Conservation (phyloP, 768 basidiomycete genomes). For the Aureoboletus auriporus region DNA sequence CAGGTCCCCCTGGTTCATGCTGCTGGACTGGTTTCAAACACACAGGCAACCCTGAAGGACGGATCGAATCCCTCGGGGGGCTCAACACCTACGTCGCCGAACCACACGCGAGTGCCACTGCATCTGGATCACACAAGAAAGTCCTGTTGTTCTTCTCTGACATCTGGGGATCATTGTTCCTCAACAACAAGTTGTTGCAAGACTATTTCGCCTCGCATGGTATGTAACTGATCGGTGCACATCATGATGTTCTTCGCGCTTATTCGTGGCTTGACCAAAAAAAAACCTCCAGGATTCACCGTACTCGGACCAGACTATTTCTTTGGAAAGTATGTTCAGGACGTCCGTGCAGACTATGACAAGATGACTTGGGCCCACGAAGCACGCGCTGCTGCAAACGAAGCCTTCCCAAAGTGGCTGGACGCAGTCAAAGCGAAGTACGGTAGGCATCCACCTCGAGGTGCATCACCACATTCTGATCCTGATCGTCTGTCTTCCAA, state of each 20-base stretch:
- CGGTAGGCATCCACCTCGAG: constrained; percentile 28
- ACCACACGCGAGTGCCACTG: constrained; percentile 26
- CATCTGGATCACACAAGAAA: constrained; percentile 29
- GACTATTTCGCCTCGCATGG: constrained; percentile 54
- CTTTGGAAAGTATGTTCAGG: constrained; percentile 43
- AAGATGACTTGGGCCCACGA: constrained; percentile 36
- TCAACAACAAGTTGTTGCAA: constrained; percentile 52
- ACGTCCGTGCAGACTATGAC: constrained; percentile 31
- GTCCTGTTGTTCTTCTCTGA: constrained; percentile 56
- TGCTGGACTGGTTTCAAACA: constrained; percentile 52
- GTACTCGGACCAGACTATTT: constrained; percentile 62
- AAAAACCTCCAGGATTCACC: constrained; percentile 40
- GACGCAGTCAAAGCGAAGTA: constrained; percentile 45
- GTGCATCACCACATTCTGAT: background rate
- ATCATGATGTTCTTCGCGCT: too few relatives aligned
- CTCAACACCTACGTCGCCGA: constrained; percentile 53
- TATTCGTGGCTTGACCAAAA: too few relatives aligned
- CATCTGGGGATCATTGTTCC: constrained; percentile 48
- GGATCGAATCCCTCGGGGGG: constrained; percentile 40
- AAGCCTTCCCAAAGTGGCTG: constrained; percentile 46
- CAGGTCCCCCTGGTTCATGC: constrained; percentile 41
- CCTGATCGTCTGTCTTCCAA: background rate
- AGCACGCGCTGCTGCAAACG: constrained; percentile 30
- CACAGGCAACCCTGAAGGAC: constrained; percentile 44
- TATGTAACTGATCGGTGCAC: constrained; percentile 16